Base-by-base conservation (phyloP, 1,284 basidiomycete genomes). In the Cutaneotrichosporon cavernicola region DNA sequence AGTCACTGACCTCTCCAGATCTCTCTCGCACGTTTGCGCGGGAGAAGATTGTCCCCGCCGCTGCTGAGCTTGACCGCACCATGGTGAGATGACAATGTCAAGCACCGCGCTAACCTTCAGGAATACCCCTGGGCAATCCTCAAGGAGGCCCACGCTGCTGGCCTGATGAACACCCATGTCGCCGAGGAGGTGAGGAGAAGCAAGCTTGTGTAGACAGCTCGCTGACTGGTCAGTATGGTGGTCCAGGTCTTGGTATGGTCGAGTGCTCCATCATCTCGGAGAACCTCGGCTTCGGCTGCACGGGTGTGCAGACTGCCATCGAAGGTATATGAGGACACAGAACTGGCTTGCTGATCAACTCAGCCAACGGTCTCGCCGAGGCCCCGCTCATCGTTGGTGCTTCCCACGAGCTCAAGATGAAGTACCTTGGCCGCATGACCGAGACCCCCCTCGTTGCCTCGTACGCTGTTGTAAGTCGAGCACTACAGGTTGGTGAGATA, bases 381-480 rank as follows among this genome's bases (percentile, higher is more conserved):
- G 83, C 84, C 0, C 84, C 84, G 0, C 63, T 85, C 13, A 81
- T 85, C 43, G 81, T 85, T 10, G 82, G 83, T 0, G 84, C 81
- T 1, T 82, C 77, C 22, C 80, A 85, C 59, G 81, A 81, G 65
- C 79, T 77, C 53, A 86, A 85, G 75, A 69, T 69, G 61, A 85
- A 85, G 75, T 85, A 84, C 72, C 77, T 85, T n/a, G 83, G 84
- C 0, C 76, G 84, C n/a, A 83, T 85, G 81, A 83, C 82, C 0
- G 84, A 85, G 67, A 84, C 83, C 71, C 84, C 84, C 0, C 72
- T 86, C 14, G 82, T 86, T 66, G 83, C 83, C 16, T 81, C 84
- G 2, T 86, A 86, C 73, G 83, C 83, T 65, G 82, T 83, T 26
- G 72, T 74, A 49, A 51, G 71, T 70, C 6, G 4, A 21, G 14